These are phyloP conservation scores for Suhomyces kunorum DNA, from an alignment of 1,139 yeast species.

Conservation along the genomic window DNA sequence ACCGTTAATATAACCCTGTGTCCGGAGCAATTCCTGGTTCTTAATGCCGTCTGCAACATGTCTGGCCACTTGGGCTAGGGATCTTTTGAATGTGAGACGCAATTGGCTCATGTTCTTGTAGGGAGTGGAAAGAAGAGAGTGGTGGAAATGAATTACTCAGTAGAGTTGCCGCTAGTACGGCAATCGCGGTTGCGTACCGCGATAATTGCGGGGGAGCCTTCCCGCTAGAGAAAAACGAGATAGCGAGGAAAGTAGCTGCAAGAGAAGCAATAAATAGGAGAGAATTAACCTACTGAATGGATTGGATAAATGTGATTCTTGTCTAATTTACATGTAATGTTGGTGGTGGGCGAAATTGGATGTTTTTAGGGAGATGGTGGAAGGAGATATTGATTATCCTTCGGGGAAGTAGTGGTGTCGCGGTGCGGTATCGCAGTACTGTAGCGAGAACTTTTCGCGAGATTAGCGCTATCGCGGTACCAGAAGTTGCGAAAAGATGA, in stretches of 20 bases:
- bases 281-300: no score
- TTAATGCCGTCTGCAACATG: constrained; percentile 25
- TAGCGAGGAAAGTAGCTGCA: neutral
- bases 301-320: no score
- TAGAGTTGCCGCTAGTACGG: neutral
- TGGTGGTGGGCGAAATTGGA: no score
- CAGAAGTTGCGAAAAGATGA: no score
- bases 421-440: no score
- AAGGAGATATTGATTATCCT: no score
- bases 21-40: constrained; percentile 35
- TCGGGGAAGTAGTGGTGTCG: no score
- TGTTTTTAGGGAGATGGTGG: no score
- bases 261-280: neutral
- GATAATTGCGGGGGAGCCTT: constrained; percentile 5
- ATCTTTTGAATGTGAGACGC: constrained; percentile 4
- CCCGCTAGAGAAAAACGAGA: neutral
- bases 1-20: constrained; percentile 48
- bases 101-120: no score
- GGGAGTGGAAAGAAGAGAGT: neutral
- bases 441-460: no score
- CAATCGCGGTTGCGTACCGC: neutral
- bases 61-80: constrained; percentile 12
- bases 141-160: neutral
- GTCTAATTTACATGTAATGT: no score
- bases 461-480: no score